Conservation (phyloP, 768 basidiomycete genomes). For the Serendipita sp. region DNA sequence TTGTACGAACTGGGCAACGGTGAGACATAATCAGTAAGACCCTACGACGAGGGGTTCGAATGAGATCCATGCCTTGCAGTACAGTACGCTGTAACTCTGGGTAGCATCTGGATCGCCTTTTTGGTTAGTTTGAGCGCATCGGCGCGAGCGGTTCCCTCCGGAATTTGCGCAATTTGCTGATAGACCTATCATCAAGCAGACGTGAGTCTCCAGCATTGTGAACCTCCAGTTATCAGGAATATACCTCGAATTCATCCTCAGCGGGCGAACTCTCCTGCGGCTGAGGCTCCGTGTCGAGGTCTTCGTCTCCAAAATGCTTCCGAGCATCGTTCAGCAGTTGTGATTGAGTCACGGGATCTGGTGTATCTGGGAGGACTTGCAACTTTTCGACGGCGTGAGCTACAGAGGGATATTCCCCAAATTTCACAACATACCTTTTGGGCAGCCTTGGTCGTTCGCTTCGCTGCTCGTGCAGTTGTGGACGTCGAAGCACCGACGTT, state of each 20-base stretch:
- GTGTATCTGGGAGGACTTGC: conserved; percentile 77
- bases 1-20: conserved; percentile 55
- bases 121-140: conserved; percentile 85
- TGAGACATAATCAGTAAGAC: neutral
- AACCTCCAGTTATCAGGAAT: conserved; percentile 11
- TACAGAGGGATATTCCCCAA: neutral
- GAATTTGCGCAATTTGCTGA: conserved; percentile 84
- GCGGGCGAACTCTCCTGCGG: conserved; percentile 38
- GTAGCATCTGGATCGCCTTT: conserved; percentile 82
- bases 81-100: conserved; percentile 91
- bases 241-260: conserved; percentile 38
- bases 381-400: conserved; percentile 39
- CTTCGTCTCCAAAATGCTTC: conserved; percentile 43
- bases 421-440: neutral
- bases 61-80: conserved; percentile 55
- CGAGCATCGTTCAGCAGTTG: conserved; percentile 29
- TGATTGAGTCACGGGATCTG: conserved; percentile 31
- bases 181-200: conserved; percentile 43
- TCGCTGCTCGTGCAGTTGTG: neutral
- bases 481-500: neutral
- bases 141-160: conserved; percentile 81
- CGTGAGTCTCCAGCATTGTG: neutral
- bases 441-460: neutral
- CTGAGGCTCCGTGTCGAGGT: conserved; percentile 53
- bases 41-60: neutral